A percentile compares a stretch with the other conserved stretches of the same genome.
Evolutionary conservation across 768 basidiomycete genomes (phyloP).

Genomic region (Podaxis pistillaris): DNA sequence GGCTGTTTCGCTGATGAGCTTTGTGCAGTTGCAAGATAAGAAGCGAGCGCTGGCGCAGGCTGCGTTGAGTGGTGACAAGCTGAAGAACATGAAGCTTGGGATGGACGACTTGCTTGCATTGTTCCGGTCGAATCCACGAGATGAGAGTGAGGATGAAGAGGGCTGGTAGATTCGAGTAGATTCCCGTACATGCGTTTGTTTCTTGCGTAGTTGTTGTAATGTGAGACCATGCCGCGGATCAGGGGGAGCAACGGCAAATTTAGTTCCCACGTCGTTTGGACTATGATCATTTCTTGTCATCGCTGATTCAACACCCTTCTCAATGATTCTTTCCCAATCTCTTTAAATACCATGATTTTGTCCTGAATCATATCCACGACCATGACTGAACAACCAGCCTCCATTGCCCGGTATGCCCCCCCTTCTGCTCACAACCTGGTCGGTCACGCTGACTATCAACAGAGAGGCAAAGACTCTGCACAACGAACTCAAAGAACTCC

Average conservation of each 20-base stretch:
- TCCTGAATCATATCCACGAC: conserved; percentile 21
- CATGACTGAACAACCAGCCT: conserved; percentile 45
- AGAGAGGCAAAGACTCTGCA: conserved; percentile 82
- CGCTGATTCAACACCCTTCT: conserved; percentile 14
- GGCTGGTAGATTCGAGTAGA: conserved; percentile 15
- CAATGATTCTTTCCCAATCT: conserved; percentile 11
- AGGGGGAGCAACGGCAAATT: conserved; percentile 8
- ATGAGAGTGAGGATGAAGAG: conserved; percentile 57
- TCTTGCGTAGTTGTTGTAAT: conserved; percentile 2
- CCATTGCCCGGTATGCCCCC: conserved; percentile 40
- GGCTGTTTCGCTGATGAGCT: conserved; percentile 3
- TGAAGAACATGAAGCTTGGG: conserved; percentile 80
- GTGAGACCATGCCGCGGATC: conserved; percentile 15
- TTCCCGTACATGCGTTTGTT: neutral
- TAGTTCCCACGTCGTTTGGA: conserved; percentile 15
- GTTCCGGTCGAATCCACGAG: conserved; percentile 57
- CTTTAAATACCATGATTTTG: conserved; percentile 28
- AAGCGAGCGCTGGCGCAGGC: conserved; percentile 85
- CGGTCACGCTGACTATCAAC: conserved; percentile 17
- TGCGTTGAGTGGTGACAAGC: conserved; percentile 84
- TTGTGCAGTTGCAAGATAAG: conserved; percentile 75
- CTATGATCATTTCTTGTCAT: conserved; percentile 17
- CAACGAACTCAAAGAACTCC: conserved; percentile 69
- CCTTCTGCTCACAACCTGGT: conserved; percentile 11
- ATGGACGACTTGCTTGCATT: conserved; percentile 84